Conservation (phyloP, 176 grass and related monocot genomes). For the Oryza coarctata region DNA sequence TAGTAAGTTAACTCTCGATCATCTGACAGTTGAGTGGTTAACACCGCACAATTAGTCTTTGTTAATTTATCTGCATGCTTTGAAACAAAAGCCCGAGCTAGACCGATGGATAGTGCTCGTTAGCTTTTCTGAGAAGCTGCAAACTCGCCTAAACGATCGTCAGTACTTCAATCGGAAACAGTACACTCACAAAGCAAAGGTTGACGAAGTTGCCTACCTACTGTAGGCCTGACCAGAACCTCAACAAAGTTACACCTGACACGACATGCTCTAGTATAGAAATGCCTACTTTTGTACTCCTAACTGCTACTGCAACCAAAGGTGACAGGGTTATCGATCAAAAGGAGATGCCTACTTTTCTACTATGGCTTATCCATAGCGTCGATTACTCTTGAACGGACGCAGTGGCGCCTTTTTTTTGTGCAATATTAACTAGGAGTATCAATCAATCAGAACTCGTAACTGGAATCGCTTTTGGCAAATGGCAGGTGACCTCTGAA, state of each 20-base stretch:
- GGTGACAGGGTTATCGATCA: neutral
- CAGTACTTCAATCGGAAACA: neutral
- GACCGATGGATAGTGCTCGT: neutral
- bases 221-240: conserved; percentile 2
- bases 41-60: neutral
- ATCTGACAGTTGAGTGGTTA: neutral
- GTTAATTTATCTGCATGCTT: neutral
- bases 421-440: no score
- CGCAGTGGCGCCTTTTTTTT: neutral
- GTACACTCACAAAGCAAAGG: neutral
- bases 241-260: conserved; percentile 2
- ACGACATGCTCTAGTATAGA: neutral
- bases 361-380: neutral
- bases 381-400: neutral
- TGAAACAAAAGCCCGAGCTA: neutral
- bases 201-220: conserved; percentile 8
- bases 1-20: neutral
- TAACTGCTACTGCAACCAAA: neutral
- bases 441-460: neutral
- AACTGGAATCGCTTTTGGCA: conserved; percentile 16
- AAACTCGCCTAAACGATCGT: neutral
- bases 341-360: neutral
- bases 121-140: neutral
- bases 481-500: neutral
- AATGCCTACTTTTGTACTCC: neutral